Evolutionary conservation across 805 yeast species (phyloP).

Genomic region (Danielozyma ontarioensis): DNA sequence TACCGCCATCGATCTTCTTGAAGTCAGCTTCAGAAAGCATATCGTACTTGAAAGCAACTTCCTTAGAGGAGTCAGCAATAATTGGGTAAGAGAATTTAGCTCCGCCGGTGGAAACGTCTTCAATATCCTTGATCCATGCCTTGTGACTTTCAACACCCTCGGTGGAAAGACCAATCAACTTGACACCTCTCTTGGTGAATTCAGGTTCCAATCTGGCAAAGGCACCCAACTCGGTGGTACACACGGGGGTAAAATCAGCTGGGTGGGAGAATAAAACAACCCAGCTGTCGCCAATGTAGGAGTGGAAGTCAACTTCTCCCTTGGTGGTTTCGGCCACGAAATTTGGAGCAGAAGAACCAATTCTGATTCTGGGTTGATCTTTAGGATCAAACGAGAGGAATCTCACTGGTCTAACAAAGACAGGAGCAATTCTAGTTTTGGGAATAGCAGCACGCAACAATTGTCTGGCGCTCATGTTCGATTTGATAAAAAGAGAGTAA

Average conservation of each 20-base stretch:
- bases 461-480: conserved; percentile 15
- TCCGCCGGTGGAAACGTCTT: conserved; percentile 54
- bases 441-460: conserved; percentile 11
- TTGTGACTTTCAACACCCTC: conserved; percentile 58
- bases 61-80: conserved; percentile 59
- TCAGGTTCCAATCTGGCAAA: conserved; percentile 69
- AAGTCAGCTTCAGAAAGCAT: conserved; percentile 72
- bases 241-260: conserved; percentile 74
- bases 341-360: conserved; percentile 67
- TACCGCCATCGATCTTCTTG: conserved; percentile 59
- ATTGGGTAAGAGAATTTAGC: conserved; percentile 57
- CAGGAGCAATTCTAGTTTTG: background rate
- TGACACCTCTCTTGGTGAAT: conserved; percentile 58
- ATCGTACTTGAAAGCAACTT: conserved; percentile 57
- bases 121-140: conserved; percentile 68
- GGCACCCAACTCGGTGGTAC: conserved; percentile 76
- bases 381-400: conserved; percentile 27
- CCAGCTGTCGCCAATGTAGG: conserved; percentile 60
- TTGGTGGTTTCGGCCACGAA: conserved; percentile 58
- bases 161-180: conserved; percentile 64
- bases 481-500: no score
- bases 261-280: conserved; percentile 69
- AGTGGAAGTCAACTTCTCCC: conserved; percentile 61
- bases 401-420: conserved; percentile 7
- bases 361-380: conserved; percentile 41